Conservation (phyloP, 768 basidiomycete genomes). For the Russula vinacea region DNA sequence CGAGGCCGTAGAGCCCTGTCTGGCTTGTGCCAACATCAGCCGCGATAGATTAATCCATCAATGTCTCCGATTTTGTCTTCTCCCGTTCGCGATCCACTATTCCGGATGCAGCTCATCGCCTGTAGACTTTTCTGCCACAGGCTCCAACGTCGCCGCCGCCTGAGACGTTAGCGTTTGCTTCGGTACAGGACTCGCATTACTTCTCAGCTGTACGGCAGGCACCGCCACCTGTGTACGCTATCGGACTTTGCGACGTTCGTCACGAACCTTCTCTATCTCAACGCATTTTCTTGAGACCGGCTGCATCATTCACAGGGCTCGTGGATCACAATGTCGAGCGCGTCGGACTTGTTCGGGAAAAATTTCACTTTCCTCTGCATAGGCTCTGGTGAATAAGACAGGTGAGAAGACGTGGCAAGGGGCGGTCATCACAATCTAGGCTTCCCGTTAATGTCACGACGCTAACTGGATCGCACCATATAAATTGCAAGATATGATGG, state of each 20-base stretch:
- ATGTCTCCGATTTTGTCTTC: conserved; percentile 54
- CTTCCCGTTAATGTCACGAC: conserved; percentile 87
- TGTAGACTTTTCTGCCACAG: conserved; percentile 32
- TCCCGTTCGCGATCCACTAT: conserved; percentile 61
- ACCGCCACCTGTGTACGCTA: conserved; percentile 60
- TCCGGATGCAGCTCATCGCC: conserved; percentile 62
- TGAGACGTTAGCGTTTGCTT: conserved; percentile 9
- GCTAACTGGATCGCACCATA: conserved; percentile 96
- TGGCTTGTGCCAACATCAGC: conserved; percentile 69
- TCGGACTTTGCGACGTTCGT: conserved; percentile 77
- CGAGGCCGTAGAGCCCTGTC: conserved; percentile 86
- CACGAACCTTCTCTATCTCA: conserved; percentile 79
- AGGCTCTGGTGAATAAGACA: neutral
- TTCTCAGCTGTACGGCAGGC: conserved; percentile 32
- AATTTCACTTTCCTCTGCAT: conserved; percentile 84
- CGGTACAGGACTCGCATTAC: neutral
- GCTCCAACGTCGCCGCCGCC: conserved; percentile 45
- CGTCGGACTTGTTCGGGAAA: conserved; percentile 86
- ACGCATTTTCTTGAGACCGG: conserved; percentile 71
- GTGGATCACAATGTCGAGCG: conserved; percentile 74
- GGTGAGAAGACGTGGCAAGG: neutral
- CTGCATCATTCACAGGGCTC: conserved; percentile 69
- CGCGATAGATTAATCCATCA: conserved; percentile 62
- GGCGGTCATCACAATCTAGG: conserved; percentile 84
- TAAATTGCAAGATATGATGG: conserved; percentile 86